Evolutionary conservation across 176 grass and related monocot genomes (phyloP), one percentile per base, ranked within the genome.

Genomic region (Luzula sylvatica): DNA sequence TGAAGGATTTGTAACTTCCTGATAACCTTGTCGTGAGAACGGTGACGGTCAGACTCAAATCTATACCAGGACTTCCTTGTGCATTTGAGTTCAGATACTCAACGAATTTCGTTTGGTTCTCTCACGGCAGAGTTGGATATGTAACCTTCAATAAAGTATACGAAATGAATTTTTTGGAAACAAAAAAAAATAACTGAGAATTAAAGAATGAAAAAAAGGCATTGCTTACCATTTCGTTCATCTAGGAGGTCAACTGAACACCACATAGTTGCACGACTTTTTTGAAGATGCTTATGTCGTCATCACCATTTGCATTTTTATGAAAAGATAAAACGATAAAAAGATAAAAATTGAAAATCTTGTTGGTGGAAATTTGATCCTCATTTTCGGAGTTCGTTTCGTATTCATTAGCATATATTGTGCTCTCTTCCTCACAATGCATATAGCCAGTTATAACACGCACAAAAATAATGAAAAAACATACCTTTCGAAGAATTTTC

Each of bases 231-330:
- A 98, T 98, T 50, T 85, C 93, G 55, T 94, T 83, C 88, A 94
- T 94, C 75, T 94, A 87, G 6, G 83, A 98, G 40, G 93, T 98
- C 67, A 98, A 98, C 23, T 98, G 93, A 1, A 85, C 93, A 3
- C 93, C 86, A 0, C 86, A 98, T 62, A 87, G 93, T 41, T 98
- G 93, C 65, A 92, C 90, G n/a, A 98, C 75, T 61, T 92, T 98
- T 71, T 85, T 92, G 50, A 98, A 75, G 38, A 98, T 98, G 23
- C 93, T 98, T 49, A 85, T 77, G 70, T 98, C 93, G 70, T 98
- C 85, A 29, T 98, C 93, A 72, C 90, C 86, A 66, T 92, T 92
- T 65, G 86, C 86, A 70, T 85, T 98, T 72, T 98, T n/a, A n/a
- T n/a, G n/a, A n/a, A n/a, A n/a, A n/a, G n/a, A n/a, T n/a, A n/a